Base-by-base conservation (phyloP, 75 land plant genomes). In the Cupressus sempervirens region DNA sequence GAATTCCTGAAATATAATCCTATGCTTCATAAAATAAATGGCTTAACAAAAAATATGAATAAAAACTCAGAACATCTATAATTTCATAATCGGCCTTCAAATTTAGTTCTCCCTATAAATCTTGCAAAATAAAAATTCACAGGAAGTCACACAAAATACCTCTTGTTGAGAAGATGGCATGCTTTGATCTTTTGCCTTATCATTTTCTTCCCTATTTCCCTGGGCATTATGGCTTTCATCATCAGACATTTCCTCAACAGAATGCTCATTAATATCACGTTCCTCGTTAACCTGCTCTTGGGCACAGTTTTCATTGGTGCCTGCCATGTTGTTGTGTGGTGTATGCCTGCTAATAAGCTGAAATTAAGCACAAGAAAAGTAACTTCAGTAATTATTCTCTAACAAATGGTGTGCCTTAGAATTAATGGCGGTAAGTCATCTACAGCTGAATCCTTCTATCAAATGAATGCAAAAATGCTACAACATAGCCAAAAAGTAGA, bases 91-190 rank as follows among this genome's bases (percentile, higher is more conserved):
- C 4, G 1, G 81, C 32, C 29, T 30, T 72, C 9, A 70, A 30
- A 30, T 9, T 70, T 26, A 20, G 38, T 76, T 38, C 43, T 18
- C 79, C n/a, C 79, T 38, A 40, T 76, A 8, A 18, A 23, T 76
- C 45, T 76, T 40, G 79, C 79, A 76, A 76, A 41, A 76, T 18
- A 18, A 38, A 38, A 76, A 76, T 40, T 14, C 79, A 20, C 40
- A 15, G 35, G 41, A 76, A 76, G 7, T n/a, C 30, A 79, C 23
- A 26, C 45, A 79, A 45, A 41, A n/a, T 79, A 79, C 81, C 85
- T 88, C 87, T 84, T 88, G 72, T 83, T 86, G 48, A 41, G 87
- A 36, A 52, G 89, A 86, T 36, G 87, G 89, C 85, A 83, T 83
- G 58, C 76, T 46, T 82, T 86, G 77, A 36, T 83, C 84, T 45